Evolutionary conservation across 257 asterid genomes (phyloP).

Genomic region (Solanum chilense): DNA sequence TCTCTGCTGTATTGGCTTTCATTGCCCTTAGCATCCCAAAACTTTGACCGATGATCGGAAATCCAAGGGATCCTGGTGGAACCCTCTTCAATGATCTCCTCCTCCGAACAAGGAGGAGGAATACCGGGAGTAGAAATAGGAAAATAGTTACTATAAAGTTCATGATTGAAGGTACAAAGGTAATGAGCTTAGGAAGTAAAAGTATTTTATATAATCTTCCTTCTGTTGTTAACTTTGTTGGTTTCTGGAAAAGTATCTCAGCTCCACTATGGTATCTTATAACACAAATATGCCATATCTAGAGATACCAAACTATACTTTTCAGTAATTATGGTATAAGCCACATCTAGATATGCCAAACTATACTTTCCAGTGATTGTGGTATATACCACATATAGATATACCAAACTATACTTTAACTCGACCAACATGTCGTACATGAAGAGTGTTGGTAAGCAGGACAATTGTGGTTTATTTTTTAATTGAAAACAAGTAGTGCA

Average conservation of each 20-base stretch:
- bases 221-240: neutral
- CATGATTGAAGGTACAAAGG: neutral
- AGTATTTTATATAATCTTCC: neutral
- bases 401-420: neutral
- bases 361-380: neutral
- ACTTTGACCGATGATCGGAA: constrained; percentile 63
- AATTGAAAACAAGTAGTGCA: neutral
- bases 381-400: neutral
- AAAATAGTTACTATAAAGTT: constrained; percentile 8
- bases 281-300: neutral
- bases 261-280: neutral
- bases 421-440: neutral
- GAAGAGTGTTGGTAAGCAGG: neutral
- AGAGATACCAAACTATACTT: neutral
- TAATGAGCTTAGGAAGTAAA: neutral
- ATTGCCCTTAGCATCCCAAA: constrained; percentile 49
- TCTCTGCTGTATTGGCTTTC: constrained; percentile 61
- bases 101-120: constrained; percentile 8
- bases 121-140: constrained; percentile 24
- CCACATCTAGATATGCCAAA: neutral
- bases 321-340: neutral
- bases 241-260: neutral
- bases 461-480: neutral
- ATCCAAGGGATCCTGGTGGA: constrained; percentile 67
- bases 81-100: constrained; percentile 4